Conservation (phyloP, 441 rosid genomes). For the Populus hybrid region DNA sequence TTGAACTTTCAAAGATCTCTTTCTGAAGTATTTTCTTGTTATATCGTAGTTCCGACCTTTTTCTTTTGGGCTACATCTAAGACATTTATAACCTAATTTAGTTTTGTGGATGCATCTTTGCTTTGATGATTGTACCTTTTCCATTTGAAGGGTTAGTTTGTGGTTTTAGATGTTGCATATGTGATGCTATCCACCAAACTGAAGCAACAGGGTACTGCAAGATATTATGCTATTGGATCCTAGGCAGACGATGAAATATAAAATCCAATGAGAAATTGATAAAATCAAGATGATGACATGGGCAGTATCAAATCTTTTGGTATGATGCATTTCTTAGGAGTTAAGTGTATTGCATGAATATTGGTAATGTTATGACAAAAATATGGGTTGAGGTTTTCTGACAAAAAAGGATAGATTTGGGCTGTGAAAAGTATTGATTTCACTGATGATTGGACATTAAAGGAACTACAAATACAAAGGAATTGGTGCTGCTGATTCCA, state of each 20-base stretch:
- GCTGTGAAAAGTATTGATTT: neutral
- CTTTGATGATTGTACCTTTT: neutral
- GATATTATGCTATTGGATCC: neutral
- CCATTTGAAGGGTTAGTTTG: neutral
- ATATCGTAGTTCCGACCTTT: neutral
- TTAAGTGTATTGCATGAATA: neutral
- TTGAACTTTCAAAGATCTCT: neutral
- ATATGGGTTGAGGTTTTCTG: neutral
- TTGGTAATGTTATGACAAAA: neutral
- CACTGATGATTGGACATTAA: neutral
- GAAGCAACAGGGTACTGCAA: neutral
- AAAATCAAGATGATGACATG: slow-evolving; percentile 1
- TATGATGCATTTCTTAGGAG: slow-evolving; percentile 8
- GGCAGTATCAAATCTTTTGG: neutral
- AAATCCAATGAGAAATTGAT: neutral
- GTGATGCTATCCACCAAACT: neutral
- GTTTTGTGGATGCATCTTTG: neutral
- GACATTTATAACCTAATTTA: neutral
- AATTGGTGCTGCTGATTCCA: neutral
- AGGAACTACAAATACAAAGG: neutral
- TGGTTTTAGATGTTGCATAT: neutral
- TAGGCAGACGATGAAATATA: neutral
- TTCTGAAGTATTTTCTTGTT: neutral
- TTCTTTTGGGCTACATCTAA: neutral
- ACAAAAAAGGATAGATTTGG: neutral